Conservation (phyloP, 2,329 filamentous ascomycete genomes). For the Harringtonia aguacate region DNA sequence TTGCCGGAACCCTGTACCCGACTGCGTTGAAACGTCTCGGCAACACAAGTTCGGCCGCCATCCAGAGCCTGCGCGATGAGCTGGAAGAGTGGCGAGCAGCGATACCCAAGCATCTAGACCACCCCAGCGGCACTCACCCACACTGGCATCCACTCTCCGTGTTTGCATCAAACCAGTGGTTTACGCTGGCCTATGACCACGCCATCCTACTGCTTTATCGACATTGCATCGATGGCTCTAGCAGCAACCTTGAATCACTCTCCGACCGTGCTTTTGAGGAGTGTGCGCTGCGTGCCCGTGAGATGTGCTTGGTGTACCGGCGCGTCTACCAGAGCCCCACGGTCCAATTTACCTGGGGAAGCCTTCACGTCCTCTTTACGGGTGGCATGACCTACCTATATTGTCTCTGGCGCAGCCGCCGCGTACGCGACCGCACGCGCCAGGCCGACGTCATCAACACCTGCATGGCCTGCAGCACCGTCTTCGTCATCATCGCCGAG, state of each 20-base stretch:
- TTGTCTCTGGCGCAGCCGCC: slow-evolving; percentile 17
- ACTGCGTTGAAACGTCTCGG: too few relatives aligned
- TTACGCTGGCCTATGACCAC: slow-evolving; percentile 25
- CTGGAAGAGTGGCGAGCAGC: slow-evolving; percentile 16
- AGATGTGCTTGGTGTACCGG: slow-evolving; percentile 24
- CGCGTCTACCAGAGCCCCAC: slow-evolving; percentile 19
- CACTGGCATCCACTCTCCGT: slow-evolving; percentile 14
- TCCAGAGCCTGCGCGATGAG: slow-evolving; percentile 14
- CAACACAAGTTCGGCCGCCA: too few relatives aligned
- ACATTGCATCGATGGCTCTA: slow-evolving; percentile 11
- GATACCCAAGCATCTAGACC: not conserved
- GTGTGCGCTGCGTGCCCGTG: slow-evolving; percentile 11
- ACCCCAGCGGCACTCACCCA: too few relatives aligned
- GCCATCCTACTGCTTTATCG: slow-evolving; percentile 27
- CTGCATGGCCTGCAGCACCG: too few relatives aligned
- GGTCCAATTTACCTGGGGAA: slow-evolving; percentile 22
- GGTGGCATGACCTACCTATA: slow-evolving; percentile 24
- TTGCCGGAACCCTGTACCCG: slow-evolving; percentile 16
- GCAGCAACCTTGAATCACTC: not conserved
- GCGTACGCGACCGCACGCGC: slow-evolving; percentile 7
- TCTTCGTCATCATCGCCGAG: too few relatives aligned
- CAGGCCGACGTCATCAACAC: slow-evolving; percentile 17
- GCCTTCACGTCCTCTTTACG: slow-evolving; percentile 23
- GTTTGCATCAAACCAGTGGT: slow-evolving; percentile 26
- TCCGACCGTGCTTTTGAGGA: slow-evolving; percentile 6